A percentile compares a stretch with the other conserved stretches of the same genome.
These are phyloP conservation scores for Suillus alpinus DNA, from an alignment of 768 basidiomycete genomes.

Conservation along the genomic window DNA sequence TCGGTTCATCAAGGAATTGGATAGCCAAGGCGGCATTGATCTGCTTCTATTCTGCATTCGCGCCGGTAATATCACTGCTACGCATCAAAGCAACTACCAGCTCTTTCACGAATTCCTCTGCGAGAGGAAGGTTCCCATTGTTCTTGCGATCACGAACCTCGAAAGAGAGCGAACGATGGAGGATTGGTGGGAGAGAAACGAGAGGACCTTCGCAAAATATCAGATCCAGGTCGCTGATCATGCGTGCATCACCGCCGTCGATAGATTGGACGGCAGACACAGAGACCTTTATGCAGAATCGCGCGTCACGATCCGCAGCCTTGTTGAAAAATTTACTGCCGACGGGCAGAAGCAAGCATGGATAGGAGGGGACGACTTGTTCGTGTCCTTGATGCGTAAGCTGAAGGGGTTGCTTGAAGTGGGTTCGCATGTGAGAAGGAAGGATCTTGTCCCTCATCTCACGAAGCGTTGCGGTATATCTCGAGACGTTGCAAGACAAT, in stretches of 20 bases:
- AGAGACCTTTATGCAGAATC: neutral
- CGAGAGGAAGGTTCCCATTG: no score
- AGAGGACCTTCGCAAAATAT: neutral
- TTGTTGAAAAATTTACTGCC: no score
- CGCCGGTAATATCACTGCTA: neutral
- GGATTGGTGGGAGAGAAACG: neutral
- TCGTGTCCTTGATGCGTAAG: neutral
- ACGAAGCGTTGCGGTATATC: no score
- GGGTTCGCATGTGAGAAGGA: no score
- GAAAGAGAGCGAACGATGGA: neutral
- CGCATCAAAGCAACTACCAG: neutral
- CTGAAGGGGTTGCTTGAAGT: no score
- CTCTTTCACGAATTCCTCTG: neutral
- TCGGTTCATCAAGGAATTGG: no score
- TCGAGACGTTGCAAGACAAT: no score
- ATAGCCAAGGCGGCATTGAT: neutral
- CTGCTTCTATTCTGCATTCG: neutral
- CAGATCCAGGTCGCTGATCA: neutral
- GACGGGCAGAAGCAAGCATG: no score
- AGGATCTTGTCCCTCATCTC: no score
- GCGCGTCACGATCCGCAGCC: neutral
- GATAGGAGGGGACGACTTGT: neutral
- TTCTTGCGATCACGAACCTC: neutral
- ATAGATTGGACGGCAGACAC: neutral
- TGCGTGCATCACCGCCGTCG: neutral